phyloP scores from a whole-genome alignment of 345 rosid genomes.

The Eucalyptus sp. region DNA sequence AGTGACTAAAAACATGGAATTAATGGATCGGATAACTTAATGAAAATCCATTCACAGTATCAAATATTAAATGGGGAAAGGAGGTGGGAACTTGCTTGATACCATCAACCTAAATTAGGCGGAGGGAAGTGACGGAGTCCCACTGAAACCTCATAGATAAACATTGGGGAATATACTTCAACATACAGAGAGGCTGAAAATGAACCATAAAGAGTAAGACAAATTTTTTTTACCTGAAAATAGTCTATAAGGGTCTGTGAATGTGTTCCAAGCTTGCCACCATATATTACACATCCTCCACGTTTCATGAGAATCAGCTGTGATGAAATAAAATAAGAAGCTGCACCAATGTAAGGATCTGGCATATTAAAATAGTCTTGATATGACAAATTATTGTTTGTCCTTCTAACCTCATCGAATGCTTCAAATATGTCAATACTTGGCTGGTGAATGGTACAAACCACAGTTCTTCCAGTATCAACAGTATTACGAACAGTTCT shows the following conservation, averaged over 20 bases:
- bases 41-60: background rate
- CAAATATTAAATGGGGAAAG: background rate
- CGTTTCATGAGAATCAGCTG: conserved; percentile 98
- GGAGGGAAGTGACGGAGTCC: background rate
- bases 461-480: conserved; percentile 92
- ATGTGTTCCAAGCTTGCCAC: conserved; percentile 70
- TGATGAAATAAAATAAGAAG: background rate
- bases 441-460: conserved; percentile 93
- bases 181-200: background rate
- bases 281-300: conserved; percentile 81
- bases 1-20: background rate
- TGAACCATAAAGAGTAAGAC: background rate
- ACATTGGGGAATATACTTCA: background rate
- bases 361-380: background rate
- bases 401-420: conserved; percentile 69
- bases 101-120: background rate
- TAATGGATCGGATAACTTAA: background rate
- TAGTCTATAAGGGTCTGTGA: conserved; percentile 63
- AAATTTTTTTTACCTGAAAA: conserved; percentile 51
- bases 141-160: background rate
- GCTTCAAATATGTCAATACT: conserved; percentile 93
- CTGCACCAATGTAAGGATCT: background rate
- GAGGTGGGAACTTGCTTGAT: background rate
- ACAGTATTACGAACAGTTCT: conserved; percentile 92
- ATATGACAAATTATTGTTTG: background rate